Conservation (phyloP, 331 rosid species). For the Cydonia oblonga region DNA sequence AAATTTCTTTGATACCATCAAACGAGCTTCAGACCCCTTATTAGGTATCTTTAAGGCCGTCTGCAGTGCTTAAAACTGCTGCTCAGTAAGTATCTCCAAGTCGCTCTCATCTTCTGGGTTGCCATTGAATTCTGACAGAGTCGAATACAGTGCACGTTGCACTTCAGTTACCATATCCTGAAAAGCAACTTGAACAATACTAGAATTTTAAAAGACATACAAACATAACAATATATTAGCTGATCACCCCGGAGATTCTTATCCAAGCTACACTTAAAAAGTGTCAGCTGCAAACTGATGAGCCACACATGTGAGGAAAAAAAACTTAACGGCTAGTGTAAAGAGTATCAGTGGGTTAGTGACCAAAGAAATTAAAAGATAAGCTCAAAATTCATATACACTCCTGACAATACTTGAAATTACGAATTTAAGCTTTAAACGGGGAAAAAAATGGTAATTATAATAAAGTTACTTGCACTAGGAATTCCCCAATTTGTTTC, state of each 20-base stretch:
- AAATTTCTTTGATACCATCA: conserved; percentile 78
- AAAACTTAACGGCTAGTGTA: background rate
- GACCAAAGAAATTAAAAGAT: background rate
- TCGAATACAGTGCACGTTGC: conserved; percentile 42
- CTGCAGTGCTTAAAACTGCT: conserved; percentile 28
- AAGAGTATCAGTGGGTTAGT: background rate
- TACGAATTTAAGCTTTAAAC: background rate
- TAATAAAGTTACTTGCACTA: too few relatives aligned
- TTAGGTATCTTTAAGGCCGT: conserved; percentile 61
- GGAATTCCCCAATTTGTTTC: too few relatives aligned
- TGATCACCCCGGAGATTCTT: background rate
- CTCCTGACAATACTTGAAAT: background rate
- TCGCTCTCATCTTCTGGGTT: conserved; percentile 52
- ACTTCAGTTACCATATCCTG: conserved; percentile 71
- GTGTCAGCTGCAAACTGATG: background rate
- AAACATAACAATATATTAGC: background rate
- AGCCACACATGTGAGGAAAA: background rate
- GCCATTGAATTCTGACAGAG: conserved; percentile 47
- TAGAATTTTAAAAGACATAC: background rate
- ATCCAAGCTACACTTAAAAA: background rate
- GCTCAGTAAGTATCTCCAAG: conserved; percentile 61
- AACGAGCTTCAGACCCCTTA: conserved; percentile 60
- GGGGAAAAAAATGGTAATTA: background rate
- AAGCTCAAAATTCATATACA: background rate
- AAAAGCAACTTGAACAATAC: background rate